Base-by-base conservation (phyloP, 1,139 yeast species). In the Pichia sp. region DNA sequence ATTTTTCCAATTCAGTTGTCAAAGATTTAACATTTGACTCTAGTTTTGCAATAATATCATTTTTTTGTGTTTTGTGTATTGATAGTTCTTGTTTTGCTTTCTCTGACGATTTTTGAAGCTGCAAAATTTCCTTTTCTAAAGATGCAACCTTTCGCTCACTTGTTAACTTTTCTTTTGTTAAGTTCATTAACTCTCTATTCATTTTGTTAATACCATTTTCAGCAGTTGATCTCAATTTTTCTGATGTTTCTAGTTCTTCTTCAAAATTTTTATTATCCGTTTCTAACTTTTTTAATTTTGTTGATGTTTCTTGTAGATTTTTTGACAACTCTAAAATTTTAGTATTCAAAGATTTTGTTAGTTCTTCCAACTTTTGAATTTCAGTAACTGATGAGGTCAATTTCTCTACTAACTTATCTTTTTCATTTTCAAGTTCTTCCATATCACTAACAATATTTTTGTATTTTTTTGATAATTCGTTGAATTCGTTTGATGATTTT, bases 181-280 rank as follows among this genome's bases (percentile, higher is more conserved):
- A 68, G 39, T 76, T 77, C 62, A 88, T 78, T 36, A 90, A 69
- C 55, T 89, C 97, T 41, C 92, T 72, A 51, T 84, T 85, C 96
- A 90, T 87, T 57, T 88, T 88, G 62, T 88, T 90, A 49, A 90
- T 83, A 7, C 96, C 97, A 53, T 80, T 82, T 59, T 90, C 97
- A 1, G 92, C 86, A 54, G 79, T 84, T 26, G 74, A 72, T 58
- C 84, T 85, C 11, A 77, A 79, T 32, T 67, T 65, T 18, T 71
- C 72, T 0, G 72, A 54, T 3, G 59, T 51, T 8, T 65, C 64
- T 20, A 80, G 58, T 40, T 72, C 74, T 0, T 66, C 64, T 15
- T 65, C 60, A 4, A 79, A 58, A 18, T 67, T 66, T 3, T 61
- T 56, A 35, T 72, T 68, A 29, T 70, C 68, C 3, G 55, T 44